phyloP scores from a whole-genome alignment of 164 flowering plant species.

The Vitis labrusca region DNA sequence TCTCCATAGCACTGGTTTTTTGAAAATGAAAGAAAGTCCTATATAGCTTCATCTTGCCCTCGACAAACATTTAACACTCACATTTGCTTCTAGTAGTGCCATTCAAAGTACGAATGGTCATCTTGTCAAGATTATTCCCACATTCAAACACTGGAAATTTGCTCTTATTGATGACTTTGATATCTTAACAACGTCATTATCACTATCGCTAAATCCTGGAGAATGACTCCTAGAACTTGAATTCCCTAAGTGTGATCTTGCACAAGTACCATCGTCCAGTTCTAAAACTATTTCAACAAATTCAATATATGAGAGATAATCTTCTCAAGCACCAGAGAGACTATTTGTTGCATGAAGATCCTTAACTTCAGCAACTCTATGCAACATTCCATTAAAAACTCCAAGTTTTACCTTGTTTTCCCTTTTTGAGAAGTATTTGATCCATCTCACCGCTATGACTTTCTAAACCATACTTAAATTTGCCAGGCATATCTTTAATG shows the following conservation, averaged over 20 bases:
- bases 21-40: too few relatives aligned
- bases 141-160: constrained; percentile 25
- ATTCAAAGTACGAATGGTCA: too few relatives aligned
- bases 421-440: constrained; percentile 23
- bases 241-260: too few relatives aligned
- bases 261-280: too few relatives aligned
- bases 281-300: too few relatives aligned
- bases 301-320: too few relatives aligned
- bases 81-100: too few relatives aligned
- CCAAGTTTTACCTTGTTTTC: constrained; percentile 30
- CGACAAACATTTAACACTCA: too few relatives aligned
- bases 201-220: constrained; percentile 24
- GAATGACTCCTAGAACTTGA: too few relatives aligned
- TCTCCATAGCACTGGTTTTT: too few relatives aligned
- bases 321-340: too few relatives aligned
- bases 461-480: constrained; percentile 25
- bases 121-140: constrained; percentile 9
- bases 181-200: constrained; percentile 29
- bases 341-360: not conserved
- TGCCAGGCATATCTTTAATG: constrained; percentile 29
- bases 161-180: constrained; percentile 33
- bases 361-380: constrained; percentile 43
- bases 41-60: too few relatives aligned
- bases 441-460: constrained; percentile 32
- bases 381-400: constrained; percentile 46